Conservation (phyloP, 495 filamentous ascomycete species). For the Apodospora peruviana region DNA sequence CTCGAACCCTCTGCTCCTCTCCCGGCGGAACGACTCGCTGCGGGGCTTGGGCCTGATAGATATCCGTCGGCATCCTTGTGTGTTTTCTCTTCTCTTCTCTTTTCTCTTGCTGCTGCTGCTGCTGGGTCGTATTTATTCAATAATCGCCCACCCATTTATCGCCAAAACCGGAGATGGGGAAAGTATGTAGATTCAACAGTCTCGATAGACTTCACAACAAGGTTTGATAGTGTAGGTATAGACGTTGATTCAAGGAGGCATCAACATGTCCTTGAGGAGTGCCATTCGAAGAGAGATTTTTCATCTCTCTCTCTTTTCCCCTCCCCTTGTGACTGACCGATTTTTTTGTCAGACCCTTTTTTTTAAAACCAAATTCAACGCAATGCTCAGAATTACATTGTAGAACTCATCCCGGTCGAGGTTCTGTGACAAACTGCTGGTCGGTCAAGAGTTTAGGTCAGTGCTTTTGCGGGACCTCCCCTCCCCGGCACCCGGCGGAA, state of each 20-base stretch:
- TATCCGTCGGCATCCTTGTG: constrained; percentile 20
- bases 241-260: constrained; percentile 15
- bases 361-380: constrained; percentile 15
- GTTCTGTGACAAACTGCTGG: constrained; percentile 6
- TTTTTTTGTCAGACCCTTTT: constrained; percentile 14
- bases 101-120: not conserved
- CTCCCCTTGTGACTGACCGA: constrained; percentile 4
- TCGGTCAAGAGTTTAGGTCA: constrained; percentile 7
- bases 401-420: constrained; percentile 31
- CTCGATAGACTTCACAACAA: no score
- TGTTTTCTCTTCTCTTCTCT: not conserved
- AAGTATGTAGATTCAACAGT: not conserved
- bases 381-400: constrained; percentile 36
- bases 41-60: constrained; percentile 25
- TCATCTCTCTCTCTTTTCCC: constrained; percentile 2
- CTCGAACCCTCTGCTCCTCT: not conserved
- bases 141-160: not conserved
- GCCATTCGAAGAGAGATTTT: constrained; percentile 19
- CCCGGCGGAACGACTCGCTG: not conserved
- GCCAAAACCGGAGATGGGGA: not conserved
- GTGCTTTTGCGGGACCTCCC: not conserved
- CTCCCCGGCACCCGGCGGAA: not conserved
- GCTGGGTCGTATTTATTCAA: not conserved
- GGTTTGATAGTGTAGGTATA: not conserved
- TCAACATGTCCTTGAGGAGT: constrained; percentile 12